These are phyloP conservation scores for Vanrija sp. DNA, from an alignment of 1,284 basidiomycete species.

Conservation along the genomic window DNA sequence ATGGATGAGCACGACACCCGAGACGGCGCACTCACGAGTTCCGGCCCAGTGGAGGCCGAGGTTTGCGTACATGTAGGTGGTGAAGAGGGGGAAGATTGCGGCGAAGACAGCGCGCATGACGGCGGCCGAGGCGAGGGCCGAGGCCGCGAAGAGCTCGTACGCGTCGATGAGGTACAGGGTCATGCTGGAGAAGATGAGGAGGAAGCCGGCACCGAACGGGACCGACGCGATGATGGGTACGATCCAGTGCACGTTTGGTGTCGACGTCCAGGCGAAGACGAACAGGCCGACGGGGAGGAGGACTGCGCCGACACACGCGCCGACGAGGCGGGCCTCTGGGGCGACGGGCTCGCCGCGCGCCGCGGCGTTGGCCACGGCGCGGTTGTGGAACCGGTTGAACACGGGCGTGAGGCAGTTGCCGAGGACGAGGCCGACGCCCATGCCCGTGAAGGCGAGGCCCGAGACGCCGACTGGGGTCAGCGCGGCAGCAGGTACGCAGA, in stretches of 20 bases:
- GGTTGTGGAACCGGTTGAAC: conserved; percentile 57
- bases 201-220: conserved; percentile 61
- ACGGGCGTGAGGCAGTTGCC: conserved; percentile 51
- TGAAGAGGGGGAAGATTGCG: conserved; percentile 41
- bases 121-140: conserved; percentile 65
- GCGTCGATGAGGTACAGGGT: conserved; percentile 61
- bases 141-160: conserved; percentile 58
- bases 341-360: conserved; percentile 55
- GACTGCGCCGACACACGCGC: conserved; percentile 57
- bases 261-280: conserved; percentile 59
- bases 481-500: background rate
- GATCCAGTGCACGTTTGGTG: conserved; percentile 59
- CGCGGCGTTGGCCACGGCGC: conserved; percentile 52
- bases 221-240: conserved; percentile 60
- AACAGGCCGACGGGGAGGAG: conserved; percentile 61
- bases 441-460: conserved; percentile 62
- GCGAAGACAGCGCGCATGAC: conserved; percentile 64
- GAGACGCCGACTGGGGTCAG: background rate
- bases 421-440: conserved; percentile 59
- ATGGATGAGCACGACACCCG: conserved; percentile 45
- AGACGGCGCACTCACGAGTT: conserved; percentile 51
- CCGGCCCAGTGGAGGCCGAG: conserved; percentile 45
- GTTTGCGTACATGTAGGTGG: conserved; percentile 37
- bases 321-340: conserved; percentile 56
- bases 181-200: conserved; percentile 57